Evolutionary conservation across 192 early-diverging fungal species (phyloP).

Genomic region (Coemansia sp.): DNA sequence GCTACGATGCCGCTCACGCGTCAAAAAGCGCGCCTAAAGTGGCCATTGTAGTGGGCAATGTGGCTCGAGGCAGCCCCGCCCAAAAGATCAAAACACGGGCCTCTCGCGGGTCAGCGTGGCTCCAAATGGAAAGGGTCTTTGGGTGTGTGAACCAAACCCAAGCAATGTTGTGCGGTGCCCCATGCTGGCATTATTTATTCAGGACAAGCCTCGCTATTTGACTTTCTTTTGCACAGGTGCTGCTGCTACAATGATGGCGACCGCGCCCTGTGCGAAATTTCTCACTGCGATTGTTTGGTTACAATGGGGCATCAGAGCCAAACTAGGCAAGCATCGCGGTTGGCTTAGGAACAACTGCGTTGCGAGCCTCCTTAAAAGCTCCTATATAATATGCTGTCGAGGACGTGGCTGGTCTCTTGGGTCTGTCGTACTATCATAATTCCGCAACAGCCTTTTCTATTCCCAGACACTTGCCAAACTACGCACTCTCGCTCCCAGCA

Average conservation of each 20-base stretch:
- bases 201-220: too few relatives aligned
- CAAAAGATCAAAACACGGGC: too few relatives aligned
- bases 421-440: background rate
- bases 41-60: too few relatives aligned
- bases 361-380: too few relatives aligned
- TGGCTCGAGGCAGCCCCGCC: too few relatives aligned
- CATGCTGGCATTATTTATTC: too few relatives aligned
- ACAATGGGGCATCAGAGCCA: background rate
- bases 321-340: background rate
- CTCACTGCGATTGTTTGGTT: background rate
- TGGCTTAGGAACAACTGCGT: background rate
- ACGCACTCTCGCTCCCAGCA: background rate
- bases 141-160: slow-evolving; percentile 1
- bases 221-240: too few relatives aligned
- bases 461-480: too few relatives aligned
- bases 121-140: too few relatives aligned
- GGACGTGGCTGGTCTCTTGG: background rate
- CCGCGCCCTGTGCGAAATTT: slow-evolving; percentile 2
- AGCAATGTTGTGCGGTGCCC: background rate
- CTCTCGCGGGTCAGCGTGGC: too few relatives aligned
- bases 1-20: too few relatives aligned
- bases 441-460: background rate
- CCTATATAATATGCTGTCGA: background rate
- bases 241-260: background rate
- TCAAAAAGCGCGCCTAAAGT: too few relatives aligned